Conservation (phyloP, 108 stramenopile species). For the Fragilaria radians region DNA sequence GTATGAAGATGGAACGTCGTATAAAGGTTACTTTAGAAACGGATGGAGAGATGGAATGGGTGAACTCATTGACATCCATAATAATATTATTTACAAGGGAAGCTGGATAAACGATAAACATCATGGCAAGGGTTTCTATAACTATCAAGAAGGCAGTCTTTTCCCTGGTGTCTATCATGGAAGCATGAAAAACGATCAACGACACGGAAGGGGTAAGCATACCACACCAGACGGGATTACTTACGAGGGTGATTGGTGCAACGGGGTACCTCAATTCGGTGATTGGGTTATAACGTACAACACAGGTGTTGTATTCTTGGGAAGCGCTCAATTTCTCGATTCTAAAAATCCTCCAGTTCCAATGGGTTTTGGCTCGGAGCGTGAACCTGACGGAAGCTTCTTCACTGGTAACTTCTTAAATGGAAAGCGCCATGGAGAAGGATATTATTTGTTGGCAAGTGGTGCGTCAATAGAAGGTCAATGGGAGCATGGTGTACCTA, state of each 20-base stretch:
- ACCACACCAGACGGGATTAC: not conserved
- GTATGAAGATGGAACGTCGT: not conserved
- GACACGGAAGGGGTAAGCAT: not conserved
- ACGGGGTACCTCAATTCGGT: conserved; percentile 24
- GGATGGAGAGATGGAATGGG: not conserved
- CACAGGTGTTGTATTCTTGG: conserved; percentile 28
- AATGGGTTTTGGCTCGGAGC: not conserved
- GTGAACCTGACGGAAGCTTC: not conserved
- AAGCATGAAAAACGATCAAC: not conserved
- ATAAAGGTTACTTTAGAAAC: not conserved
- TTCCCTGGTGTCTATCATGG: not conserved
- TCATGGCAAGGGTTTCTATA: not conserved
- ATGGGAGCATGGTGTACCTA: not conserved
- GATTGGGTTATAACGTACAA: conserved; percentile 36
- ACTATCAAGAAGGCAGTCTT: not conserved
- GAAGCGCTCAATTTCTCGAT: conserved; percentile 15
- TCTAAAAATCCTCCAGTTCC: not conserved
- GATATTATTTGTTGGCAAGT: not conserved
- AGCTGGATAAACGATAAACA: not conserved
- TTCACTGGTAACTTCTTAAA: not conserved
- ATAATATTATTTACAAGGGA: not conserved
- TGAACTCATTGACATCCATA: not conserved
- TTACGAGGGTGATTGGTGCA: conserved; percentile 30
- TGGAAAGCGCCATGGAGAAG: conserved; percentile 2
- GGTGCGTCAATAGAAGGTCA: not conserved